A percentile compares a stretch with the other conserved stretches of the same genome.
Evolutionary conservation across 192 early-diverging fungal genomes (phyloP).

Genomic region (Pilobolus umbonatus): DNA sequence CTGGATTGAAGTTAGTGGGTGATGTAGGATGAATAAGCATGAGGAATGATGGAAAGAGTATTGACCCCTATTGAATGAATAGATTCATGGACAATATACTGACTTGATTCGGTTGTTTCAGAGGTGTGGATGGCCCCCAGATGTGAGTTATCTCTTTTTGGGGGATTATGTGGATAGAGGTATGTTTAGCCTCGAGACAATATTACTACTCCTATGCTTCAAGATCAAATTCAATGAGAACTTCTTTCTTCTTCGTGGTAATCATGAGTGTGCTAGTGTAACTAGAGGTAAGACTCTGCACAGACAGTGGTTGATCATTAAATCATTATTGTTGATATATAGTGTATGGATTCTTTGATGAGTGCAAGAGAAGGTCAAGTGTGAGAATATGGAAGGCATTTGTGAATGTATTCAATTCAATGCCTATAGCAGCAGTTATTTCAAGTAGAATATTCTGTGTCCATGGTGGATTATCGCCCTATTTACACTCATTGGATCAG

Average conservation of each 20-base stretch:
- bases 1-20: constrained; percentile 12
- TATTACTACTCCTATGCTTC: constrained; percentile 88
- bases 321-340: too few relatives aligned
- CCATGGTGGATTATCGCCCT: constrained; percentile 87
- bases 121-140: constrained; percentile 86
- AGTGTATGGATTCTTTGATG: constrained; percentile 97
- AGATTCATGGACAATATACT: constrained; percentile 83
- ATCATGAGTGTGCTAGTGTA: constrained; percentile 93
- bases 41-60: not conserved
- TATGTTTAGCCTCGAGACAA: constrained; percentile 92
- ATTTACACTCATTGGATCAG: constrained; percentile 77
- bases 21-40: constrained; percentile 8
- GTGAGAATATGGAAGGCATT: constrained; percentile 92
- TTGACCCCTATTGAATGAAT: not conserved
- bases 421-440: constrained; percentile 89
- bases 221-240: constrained; percentile 97
- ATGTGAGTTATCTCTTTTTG: constrained; percentile 87
- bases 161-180: constrained; percentile 98
- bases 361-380: constrained; percentile 85
- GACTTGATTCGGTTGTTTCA: constrained; percentile 92
- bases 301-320: too few relatives aligned
- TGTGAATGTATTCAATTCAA: constrained; percentile 84
- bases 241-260: constrained; percentile 92
- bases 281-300: constrained; percentile 74
- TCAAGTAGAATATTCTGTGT: constrained; percentile 93